phyloP scores from a whole-genome alignment of 2,329 filamentous ascomycete genomes.

The Metarhizium rileyi region DNA sequence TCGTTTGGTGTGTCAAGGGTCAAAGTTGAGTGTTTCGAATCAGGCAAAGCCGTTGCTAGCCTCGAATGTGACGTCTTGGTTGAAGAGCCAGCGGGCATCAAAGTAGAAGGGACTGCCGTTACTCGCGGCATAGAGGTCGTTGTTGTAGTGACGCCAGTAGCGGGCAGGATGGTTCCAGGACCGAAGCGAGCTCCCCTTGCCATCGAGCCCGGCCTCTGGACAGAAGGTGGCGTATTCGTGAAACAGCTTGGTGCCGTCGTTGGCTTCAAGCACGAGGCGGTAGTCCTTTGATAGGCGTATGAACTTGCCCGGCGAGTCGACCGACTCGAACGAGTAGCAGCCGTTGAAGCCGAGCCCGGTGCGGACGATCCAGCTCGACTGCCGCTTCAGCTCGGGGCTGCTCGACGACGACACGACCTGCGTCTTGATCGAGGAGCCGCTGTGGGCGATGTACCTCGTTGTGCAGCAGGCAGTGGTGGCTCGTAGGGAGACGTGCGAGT shows the following conservation, averaged over 20 bases:
- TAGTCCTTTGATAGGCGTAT: constrained; percentile 45
- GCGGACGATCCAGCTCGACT: constrained; percentile 44
- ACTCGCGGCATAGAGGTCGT: background rate
- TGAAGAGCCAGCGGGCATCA: background rate
- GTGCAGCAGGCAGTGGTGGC: constrained; percentile 45
- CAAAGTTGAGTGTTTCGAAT: too few species aligned
- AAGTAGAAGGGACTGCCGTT: background rate
- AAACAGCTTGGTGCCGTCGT: constrained; percentile 47
- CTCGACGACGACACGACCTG: constrained; percentile 44
- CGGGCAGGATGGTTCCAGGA: constrained; percentile 52
- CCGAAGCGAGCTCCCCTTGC: constrained; percentile 40
- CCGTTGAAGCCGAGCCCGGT: constrained; percentile 44
- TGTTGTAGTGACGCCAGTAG: constrained; percentile 43
- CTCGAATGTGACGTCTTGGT: constrained; percentile 1
- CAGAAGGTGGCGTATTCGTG: constrained; percentile 56
- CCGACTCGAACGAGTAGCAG: constrained; percentile 53
- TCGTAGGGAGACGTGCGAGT: constrained; percentile 41
- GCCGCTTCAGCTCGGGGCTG: constrained; percentile 36
- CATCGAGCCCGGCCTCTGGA: constrained; percentile 39
- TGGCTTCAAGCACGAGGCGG: constrained; percentile 35
- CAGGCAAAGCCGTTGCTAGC: background rate
- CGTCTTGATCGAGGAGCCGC: constrained; percentile 38
- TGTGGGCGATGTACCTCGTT: constrained; percentile 46
- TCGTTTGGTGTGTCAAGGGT: too few species aligned
- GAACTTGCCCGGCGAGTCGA: constrained; percentile 47